These are phyloP conservation scores for Gentiana macrophylla DNA, from an alignment of 257 asterid species.

Conservation along the genomic window DNA sequence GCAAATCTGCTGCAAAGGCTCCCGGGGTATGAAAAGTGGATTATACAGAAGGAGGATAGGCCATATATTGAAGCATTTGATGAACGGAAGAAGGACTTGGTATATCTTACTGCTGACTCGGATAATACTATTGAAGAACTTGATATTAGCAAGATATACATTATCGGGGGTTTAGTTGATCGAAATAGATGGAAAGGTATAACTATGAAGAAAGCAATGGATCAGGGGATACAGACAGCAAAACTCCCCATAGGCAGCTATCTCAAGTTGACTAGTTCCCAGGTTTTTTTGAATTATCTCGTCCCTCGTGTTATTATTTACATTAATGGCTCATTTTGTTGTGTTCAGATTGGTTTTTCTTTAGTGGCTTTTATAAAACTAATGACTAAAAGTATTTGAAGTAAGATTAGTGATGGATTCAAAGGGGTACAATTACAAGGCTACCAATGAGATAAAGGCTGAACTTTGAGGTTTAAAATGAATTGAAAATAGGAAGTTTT, in stretches of 20 bases:
- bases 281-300: conserved; percentile 34
- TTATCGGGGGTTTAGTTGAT: conserved; percentile 96
- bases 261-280: conserved; percentile 94
- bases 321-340: conserved; percentile 6
- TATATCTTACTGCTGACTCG: conserved; percentile 93
- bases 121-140: conserved; percentile 64
- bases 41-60: conserved; percentile 62
- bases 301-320: not conserved
- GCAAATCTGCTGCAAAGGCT: conserved; percentile 52
- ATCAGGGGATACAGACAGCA: conserved; percentile 90
- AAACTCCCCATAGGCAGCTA: conserved; percentile 83
- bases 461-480: too few relatives aligned
- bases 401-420: too few relatives aligned
- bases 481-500: too few relatives aligned
- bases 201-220: conserved; percentile 77
- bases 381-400: too few relatives aligned
- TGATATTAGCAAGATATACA: conserved; percentile 67
- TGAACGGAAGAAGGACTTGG: conserved; percentile 64
- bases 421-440: too few relatives aligned
- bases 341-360: not conserved
- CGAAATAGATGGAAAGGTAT: conserved; percentile 95
- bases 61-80: conserved; percentile 62
- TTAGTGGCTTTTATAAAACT: too few relatives aligned
- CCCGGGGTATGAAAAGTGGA: conserved; percentile 89
- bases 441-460: too few relatives aligned